phyloP scores from a whole-genome alignment of 129 eudicot species.

The Flaveria bidentis region DNA sequence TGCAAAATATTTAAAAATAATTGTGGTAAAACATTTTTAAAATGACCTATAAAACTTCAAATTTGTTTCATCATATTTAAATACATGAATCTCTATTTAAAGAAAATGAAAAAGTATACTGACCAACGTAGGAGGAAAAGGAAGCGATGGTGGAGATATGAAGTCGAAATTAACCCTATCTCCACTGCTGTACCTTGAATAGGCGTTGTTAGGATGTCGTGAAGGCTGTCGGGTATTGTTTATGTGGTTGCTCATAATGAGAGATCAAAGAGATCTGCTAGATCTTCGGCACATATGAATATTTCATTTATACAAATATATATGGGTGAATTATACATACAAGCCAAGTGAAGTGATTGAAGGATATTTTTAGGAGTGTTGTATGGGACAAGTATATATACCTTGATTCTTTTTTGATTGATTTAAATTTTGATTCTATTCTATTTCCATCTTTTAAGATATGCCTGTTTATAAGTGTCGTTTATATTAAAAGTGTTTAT shows the following conservation, averaged over 20 bases:
- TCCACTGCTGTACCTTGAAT: background rate
- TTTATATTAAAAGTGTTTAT: background rate
- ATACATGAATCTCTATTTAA: background rate
- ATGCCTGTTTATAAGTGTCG: background rate
- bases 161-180: background rate
- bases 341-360: background rate
- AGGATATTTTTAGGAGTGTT: background rate
- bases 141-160: background rate
- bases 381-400: slow-evolving; percentile 13
- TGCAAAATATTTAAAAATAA: slow-evolving; percentile 19
- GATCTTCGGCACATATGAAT: background rate
- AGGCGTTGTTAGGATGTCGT: slow-evolving; percentile 2
- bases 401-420: slow-evolving; percentile 17
- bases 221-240: background rate
- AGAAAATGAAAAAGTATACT: background rate
- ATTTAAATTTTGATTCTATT: background rate
- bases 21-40: background rate
- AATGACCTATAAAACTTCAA: background rate
- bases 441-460: slow-evolving; percentile 4
- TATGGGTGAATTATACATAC: background rate
- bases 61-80: background rate
- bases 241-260: slow-evolving; percentile 6
- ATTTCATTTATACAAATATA: background rate
- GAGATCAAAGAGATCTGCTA: background rate
- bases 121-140: slow-evolving; percentile 8